Evolutionary conservation across 2,329 filamentous ascomycete genomes (phyloP).

Genomic region (Zasmidium angulare): DNA sequence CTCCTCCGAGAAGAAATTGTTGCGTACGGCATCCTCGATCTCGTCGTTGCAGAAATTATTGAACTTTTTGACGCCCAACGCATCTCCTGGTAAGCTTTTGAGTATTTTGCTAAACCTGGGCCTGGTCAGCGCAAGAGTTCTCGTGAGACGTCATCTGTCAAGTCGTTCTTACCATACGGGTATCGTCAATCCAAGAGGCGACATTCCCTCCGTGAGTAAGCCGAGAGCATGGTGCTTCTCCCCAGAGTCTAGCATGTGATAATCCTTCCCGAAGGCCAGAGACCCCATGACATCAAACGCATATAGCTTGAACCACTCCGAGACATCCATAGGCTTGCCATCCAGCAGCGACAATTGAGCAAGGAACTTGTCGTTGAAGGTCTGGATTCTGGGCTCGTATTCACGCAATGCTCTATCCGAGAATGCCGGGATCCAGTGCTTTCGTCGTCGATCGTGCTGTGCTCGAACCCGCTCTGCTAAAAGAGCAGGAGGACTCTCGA

Average conservation of each 20-base stretch:
- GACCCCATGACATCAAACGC: conserved; percentile 47
- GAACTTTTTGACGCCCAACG: conserved; percentile 2
- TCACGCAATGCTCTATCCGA: conserved; percentile 40
- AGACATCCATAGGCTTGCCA: conserved; percentile 37
- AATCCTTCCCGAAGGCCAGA: conserved; percentile 31
- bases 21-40: conserved; percentile 4
- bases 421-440: conserved; percentile 43
- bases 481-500: conserved; percentile 36
- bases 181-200: conserved; percentile 8
- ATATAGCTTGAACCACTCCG: conserved; percentile 43
- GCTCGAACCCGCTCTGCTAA: conserved; percentile 37
- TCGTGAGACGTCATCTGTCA: neutral
- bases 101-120: conserved; percentile 4
- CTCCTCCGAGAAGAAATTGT: conserved; percentile 7
- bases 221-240: conserved; percentile 35
- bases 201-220: conserved; percentile 36
- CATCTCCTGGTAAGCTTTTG: conserved; percentile 5
- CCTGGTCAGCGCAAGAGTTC: neutral
- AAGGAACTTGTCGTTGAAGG: conserved; percentile 36
- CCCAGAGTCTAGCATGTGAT: conserved; percentile 22
- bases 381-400: conserved; percentile 40
- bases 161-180: neutral
- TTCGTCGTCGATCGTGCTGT: conserved; percentile 39
- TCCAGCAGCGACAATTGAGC: conserved; percentile 26
- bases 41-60: conserved; percentile 1